Conservation (phyloP, 108 stramenopile genomes). For the Skeletonema tropicum region DNA sequence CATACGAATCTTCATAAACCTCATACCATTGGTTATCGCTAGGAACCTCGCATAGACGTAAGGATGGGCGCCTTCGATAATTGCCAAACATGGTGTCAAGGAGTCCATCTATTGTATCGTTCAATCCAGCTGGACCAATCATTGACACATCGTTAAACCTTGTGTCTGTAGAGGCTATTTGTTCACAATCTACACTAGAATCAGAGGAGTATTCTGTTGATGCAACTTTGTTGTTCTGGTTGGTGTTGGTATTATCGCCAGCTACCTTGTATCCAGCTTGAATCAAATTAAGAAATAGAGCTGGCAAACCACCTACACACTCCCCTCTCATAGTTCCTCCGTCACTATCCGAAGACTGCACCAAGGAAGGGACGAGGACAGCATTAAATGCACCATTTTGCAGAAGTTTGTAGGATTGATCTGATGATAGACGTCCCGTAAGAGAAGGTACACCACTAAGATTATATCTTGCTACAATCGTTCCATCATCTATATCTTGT, state of each 20-base stretch:
- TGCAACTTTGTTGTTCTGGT: not conserved
- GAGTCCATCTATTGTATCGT: conserved; percentile 27
- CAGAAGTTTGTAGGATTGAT: conserved; percentile 70
- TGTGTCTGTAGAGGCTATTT: not conserved
- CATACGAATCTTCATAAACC: conserved; percentile 66
- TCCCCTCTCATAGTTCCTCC: conserved; percentile 6
- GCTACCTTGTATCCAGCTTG: conserved; percentile 49
- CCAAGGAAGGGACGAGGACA: conserved; percentile 28
- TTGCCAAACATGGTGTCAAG: conserved; percentile 39
- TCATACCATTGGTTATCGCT: conserved; percentile 59
- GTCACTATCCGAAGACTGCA: not conserved
- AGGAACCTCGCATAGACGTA: conserved; percentile 43
- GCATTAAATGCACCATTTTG: conserved; percentile 49
- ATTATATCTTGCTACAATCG: conserved; percentile 64
- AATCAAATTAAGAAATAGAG: conserved; percentile 61
- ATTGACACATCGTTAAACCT: conserved; percentile 33
- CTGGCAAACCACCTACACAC: conserved; percentile 52
- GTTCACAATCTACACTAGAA: not conserved
- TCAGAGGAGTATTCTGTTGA: not conserved
- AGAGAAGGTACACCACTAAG: conserved; percentile 66
- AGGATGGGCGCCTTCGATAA: conserved; percentile 22
- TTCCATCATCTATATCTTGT: not conserved
- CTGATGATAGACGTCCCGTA: conserved; percentile 63
- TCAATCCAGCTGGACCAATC: conserved; percentile 30
- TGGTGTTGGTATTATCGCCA: conserved; percentile 10